phyloP scores from a whole-genome alignment of 2,329 filamentous ascomycete genomes.

The Penicillium sp. region DNA sequence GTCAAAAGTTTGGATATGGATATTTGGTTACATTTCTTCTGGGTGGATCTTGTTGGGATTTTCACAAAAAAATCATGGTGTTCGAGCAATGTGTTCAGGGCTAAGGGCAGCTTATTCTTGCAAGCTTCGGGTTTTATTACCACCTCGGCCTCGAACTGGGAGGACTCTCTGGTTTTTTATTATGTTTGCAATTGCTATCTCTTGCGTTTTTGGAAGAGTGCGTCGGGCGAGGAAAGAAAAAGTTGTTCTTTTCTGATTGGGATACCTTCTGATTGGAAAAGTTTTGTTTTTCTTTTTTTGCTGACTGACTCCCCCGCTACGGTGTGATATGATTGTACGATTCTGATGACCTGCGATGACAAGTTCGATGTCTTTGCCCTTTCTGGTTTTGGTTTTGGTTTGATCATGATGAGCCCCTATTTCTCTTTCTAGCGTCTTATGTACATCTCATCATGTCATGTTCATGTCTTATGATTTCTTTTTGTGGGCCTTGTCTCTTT shows the following conservation, averaged over 20 bases:
- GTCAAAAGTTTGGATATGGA: slow-evolving; percentile 20
- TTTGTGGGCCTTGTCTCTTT: slow-evolving; percentile 10
- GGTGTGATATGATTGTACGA: slow-evolving; percentile 36
- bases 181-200: slow-evolving; percentile 24
- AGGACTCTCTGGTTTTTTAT: slow-evolving; percentile 22
- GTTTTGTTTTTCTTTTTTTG: neutral
- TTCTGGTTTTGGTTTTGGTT: neutral
- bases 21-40: slow-evolving; percentile 7
- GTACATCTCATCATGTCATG: slow-evolving; percentile 6
- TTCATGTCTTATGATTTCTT: neutral
- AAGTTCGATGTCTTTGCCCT: slow-evolving; percentile 10
- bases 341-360: slow-evolving; percentile 36
- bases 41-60: slow-evolving; percentile 15
- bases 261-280: neutral
- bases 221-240: neutral
- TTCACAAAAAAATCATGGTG: slow-evolving; percentile 18
- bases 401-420: neutral
- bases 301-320: slow-evolving; percentile 18
- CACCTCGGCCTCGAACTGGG: slow-evolving; percentile 16
- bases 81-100: slow-evolving; percentile 13
- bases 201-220: slow-evolving; percentile 15
- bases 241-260: neutral
- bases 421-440: neutral
- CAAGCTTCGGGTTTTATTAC: neutral
- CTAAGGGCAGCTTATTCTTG: neutral